Evolutionary conservation across 306 rosid genomes (phyloP).

Genomic region (Cicer pinnatifidum): DNA sequence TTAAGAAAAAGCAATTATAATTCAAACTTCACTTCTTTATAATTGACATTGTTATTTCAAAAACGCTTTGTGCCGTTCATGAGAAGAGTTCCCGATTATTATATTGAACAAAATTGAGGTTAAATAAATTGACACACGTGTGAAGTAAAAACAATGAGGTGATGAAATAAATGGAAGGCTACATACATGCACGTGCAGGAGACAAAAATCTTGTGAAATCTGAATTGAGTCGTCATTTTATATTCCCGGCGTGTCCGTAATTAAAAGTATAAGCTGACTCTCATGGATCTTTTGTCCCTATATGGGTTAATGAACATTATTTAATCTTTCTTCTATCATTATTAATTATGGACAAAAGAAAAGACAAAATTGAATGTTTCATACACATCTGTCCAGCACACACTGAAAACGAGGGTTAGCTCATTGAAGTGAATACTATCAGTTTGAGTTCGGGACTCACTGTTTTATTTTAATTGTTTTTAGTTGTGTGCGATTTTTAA

Average conservation of each 20-base stretch:
- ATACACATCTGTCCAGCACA: background rate
- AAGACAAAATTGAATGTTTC: constrained; percentile 41
- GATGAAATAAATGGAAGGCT: constrained; percentile 43
- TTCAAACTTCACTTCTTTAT: no score
- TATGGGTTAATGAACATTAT: constrained; percentile 32
- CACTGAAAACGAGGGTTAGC: no score
- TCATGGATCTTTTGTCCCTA: constrained; percentile 34
- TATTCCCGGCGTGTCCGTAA: constrained; percentile 7
- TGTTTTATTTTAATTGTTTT: no score
- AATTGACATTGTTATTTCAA: no score
- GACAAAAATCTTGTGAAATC: constrained; percentile 54
- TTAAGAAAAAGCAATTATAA: no score
- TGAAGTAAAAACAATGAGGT: background rate
- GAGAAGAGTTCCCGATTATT: no score
- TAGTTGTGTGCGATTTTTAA: no score
- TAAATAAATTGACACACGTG: no score
- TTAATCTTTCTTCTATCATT: constrained; percentile 7
- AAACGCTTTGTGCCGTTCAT: no score
- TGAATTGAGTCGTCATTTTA: constrained; percentile 25
- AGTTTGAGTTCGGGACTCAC: no score
- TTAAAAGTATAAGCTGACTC: constrained; percentile 40
- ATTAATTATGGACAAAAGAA: constrained; percentile 23
- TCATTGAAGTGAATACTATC: no score
- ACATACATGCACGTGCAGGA: constrained; percentile 42
- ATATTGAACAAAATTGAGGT: no score